Evolutionary conservation across 2,329 filamentous ascomycete species (phyloP).

Genomic region (Periglandula ipomoeae): DNA sequence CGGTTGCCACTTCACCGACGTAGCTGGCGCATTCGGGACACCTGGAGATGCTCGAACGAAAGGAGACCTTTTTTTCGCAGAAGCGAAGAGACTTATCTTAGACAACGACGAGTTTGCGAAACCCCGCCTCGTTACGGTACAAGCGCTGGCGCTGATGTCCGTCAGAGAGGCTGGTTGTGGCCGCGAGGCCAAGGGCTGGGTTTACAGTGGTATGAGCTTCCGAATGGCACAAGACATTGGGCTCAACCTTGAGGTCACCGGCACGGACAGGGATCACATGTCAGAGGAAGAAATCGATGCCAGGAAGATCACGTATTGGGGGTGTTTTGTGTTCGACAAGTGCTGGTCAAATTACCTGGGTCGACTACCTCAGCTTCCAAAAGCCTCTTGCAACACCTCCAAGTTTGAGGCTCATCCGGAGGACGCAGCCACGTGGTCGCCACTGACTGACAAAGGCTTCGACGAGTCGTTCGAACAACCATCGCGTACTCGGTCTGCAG

Average conservation of each 20-base stretch:
- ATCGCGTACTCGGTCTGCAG: conserved; percentile 71
- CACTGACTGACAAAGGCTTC: conserved; percentile 78
- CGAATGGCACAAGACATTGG: conserved; percentile 94
- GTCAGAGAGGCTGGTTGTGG: conserved; percentile 92
- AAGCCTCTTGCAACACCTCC: conserved; percentile 69
- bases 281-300: conserved; percentile 83
- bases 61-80: conserved; percentile 91
- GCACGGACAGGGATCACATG: conserved; percentile 51
- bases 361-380: conserved; percentile 76
- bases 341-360: conserved; percentile 98
- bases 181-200: conserved; percentile 91
- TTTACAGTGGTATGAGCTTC: conserved; percentile 97
- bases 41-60: conserved; percentile 73
- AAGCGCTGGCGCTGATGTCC: conserved; percentile 91
- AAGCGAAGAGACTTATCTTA: conserved; percentile 81
- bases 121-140: conserved; percentile 78
- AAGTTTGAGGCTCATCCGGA: conserved; percentile 89
- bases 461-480: conserved; percentile 67
- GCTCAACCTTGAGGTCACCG: conserved; percentile 72
- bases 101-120: conserved; percentile 92
- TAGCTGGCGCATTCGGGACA: conserved; percentile 60
- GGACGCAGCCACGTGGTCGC: conserved; percentile 77
- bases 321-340: conserved; percentile 97
- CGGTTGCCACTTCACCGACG: conserved; percentile 85
- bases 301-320: conserved; percentile 89